A percentile compares a stretch with the other conserved stretches of the same genome.
Evolutionary conservation across 805 yeast genomes (phyloP).

Genomic region (Hanseniaspora vineae): DNA sequence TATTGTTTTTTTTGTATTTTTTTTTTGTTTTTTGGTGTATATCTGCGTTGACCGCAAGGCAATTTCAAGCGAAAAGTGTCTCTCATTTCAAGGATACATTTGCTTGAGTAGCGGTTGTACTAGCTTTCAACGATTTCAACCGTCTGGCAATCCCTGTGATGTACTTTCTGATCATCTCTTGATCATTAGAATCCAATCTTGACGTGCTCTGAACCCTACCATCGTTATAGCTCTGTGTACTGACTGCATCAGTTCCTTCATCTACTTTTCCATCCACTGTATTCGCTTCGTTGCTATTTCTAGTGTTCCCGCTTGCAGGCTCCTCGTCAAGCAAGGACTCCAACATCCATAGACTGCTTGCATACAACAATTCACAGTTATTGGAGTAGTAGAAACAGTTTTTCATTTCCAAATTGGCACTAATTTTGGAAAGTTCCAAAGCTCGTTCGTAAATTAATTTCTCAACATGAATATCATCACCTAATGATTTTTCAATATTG

Average conservation of each 20-base stretch:
- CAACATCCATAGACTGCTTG: slow-evolving; percentile 91
- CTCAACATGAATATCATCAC: slow-evolving; percentile 42
- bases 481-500: slow-evolving; percentile 4
- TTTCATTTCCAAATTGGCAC: slow-evolving; percentile 77
- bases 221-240: slow-evolving; percentile 6
- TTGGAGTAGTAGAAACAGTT: slow-evolving; percentile 30
- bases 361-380: slow-evolving; percentile 80
- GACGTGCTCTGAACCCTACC: neutral
- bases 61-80: too few species aligned
- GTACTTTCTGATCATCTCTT: slow-evolving; percentile 63
- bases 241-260: too few species aligned
- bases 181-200: slow-evolving; percentile 57
- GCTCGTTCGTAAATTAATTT: slow-evolving; percentile 87
- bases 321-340: slow-evolving; percentile 57
- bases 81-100: neutral
- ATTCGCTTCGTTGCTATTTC: too few species aligned
- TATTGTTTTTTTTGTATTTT: too few species aligned
- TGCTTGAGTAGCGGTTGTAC: neutral
- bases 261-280: too few species aligned
- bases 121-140: slow-evolving; percentile 47
- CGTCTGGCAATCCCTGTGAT: slow-evolving; percentile 74
- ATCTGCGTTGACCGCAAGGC: too few species aligned
- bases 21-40: too few species aligned
- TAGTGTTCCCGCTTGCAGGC: neutral
- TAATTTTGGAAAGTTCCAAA: slow-evolving; percentile 79